phyloP scores from a whole-genome alignment of 2,329 filamentous ascomycete genomes.

The Diplodia intermedia region DNA sequence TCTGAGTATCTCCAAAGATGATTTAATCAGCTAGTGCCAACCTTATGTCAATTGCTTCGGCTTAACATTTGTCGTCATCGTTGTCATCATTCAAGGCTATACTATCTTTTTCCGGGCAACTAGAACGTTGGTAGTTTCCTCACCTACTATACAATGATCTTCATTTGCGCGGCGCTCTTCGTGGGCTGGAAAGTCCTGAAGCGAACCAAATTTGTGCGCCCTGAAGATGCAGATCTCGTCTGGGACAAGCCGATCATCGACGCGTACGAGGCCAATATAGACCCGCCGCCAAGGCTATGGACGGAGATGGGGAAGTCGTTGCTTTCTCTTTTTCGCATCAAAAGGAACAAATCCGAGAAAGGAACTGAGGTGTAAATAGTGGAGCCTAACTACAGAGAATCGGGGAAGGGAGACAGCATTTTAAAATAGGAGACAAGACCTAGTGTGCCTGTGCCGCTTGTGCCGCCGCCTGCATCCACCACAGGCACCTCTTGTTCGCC shows the following conservation, averaged over 20 bases:
- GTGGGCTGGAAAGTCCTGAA: slow-evolving; percentile 42
- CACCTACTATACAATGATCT: slow-evolving; percentile 57
- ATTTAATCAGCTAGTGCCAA: slow-evolving; percentile 35
- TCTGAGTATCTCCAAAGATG: too few relatives aligned
- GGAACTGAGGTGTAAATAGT: too few relatives aligned
- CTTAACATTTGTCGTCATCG: slow-evolving; percentile 28
- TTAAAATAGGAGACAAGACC: too few relatives aligned
- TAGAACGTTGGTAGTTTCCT: slow-evolving; percentile 57
- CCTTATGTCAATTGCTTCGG: slow-evolving; percentile 49
- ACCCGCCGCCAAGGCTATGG: too few relatives aligned
- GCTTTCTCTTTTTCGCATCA: too few relatives aligned
- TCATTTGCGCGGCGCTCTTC: slow-evolving; percentile 51
- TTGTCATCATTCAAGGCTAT: slow-evolving; percentile 52
- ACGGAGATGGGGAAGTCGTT: too few relatives aligned
- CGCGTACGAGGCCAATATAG: slow-evolving; percentile 42
- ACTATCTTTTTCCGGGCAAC: slow-evolving; percentile 51
- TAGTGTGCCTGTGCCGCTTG: too few relatives aligned
- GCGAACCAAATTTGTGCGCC: slow-evolving; percentile 39
- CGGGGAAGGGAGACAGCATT: too few relatives aligned
- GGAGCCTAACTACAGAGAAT: too few relatives aligned
- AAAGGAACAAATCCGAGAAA: too few relatives aligned
- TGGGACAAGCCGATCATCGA: slow-evolving; percentile 3
- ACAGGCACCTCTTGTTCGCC: too few relatives aligned
- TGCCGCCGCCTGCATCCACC: too few relatives aligned
- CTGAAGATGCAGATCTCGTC: slow-evolving; percentile 24